Conservation (phyloP, 78 protist species). For the Diacronema lutheri region DNA sequence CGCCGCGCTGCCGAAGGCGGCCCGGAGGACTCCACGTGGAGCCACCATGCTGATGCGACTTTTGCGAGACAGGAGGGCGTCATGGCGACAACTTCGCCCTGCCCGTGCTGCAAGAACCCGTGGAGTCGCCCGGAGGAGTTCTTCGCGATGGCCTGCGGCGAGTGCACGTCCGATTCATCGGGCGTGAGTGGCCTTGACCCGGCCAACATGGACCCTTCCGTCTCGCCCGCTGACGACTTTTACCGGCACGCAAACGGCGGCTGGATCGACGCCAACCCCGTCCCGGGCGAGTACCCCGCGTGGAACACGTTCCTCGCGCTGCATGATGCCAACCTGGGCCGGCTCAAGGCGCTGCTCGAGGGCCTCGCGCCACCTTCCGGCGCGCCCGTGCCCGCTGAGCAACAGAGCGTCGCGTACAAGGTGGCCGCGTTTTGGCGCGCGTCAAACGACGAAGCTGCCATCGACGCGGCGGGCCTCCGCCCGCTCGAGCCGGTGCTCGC, state of each 20-base stretch:
- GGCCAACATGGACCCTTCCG: not conserved
- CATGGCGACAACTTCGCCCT: no score
- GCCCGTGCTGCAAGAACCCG: no score
- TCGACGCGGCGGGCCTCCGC: not conserved
- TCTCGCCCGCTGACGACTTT: not conserved
- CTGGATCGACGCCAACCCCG: not conserved
- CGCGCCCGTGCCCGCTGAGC: no score
- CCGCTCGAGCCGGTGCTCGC: no score
- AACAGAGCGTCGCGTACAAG: not conserved
- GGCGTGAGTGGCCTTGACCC: not conserved
- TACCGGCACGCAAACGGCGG: not conserved
- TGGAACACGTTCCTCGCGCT: not conserved
- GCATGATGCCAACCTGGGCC: not conserved
- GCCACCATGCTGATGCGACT: no score
- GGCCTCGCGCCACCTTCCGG: not conserved
- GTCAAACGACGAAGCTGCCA: not conserved
- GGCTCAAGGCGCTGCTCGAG: not conserved
- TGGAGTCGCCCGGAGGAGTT: no score
- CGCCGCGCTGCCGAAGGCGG: no score
- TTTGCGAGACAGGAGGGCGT: no score
- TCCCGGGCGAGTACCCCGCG: not conserved
- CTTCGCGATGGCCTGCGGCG: no score
- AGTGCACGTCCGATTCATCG: no score
- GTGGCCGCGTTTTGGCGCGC: not conserved
- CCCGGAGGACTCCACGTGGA: no score